Evolutionary conservation across 129 eudicot species (phyloP), one percentile per base, ranked within the genome.

Genomic region (Lactuca saligna): DNA sequence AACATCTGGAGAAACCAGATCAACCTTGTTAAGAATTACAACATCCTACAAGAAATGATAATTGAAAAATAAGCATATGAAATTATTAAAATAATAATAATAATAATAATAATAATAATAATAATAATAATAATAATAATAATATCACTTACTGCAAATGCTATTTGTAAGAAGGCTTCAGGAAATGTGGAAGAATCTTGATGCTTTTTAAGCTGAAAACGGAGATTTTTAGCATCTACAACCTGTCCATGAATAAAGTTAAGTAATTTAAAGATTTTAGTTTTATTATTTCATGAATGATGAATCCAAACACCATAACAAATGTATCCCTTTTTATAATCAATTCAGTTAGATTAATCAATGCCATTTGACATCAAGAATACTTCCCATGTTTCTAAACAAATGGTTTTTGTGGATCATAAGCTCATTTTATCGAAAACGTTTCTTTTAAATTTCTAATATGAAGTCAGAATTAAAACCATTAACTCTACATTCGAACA

Each of bases 201-300:
- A 81, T 81, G 84, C 62, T 81, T 75, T 76, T 79, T 84, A 69
- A 92, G 96, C 89, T 88, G 95, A 78, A 86, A 82, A 7, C 78
- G 91, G 32, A 91, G 95, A 78, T 91, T 91, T 77, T 86, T 89
- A 76, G 98, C 98, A 84, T 92, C 98, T 38, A 88, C 98, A 74
- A 92, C 96, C 98, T 92, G 75, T 37, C 51, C 76, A 69, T 25
- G 16, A 53, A 72, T 39, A 56, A 55, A 69, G 48, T n/a, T 46
- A 48, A 51, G 56, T 14, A 42, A 60, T n/a, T 4, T 15, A 48
- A 8, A 48, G 67, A 71, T 13, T 48, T 20, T 20, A 20, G 20
- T 20, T 20, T 20, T 20, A 20, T 20, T 20, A 20, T 20, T 20
- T 20, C 20, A 20, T 20, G 20, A 20, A 20, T 20, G 20, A 20